Percentiles rank a stretch among this genome's conserved stretches.
Conservation (phyloP, 805 yeast genomes). For the Pichia cephalocereana region DNA sequence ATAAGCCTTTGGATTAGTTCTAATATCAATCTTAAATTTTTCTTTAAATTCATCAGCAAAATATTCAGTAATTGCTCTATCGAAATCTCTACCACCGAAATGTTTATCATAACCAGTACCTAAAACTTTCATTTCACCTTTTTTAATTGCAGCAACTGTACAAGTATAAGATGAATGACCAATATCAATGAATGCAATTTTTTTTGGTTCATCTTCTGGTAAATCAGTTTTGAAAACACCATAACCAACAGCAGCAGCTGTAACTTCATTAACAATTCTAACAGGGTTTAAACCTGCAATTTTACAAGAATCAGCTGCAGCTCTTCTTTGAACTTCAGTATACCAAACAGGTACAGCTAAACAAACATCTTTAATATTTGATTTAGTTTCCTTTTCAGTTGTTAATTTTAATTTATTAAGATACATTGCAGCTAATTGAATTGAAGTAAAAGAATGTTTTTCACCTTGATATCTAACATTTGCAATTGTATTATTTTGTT, state of each 20-base stretch:
- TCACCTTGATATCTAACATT: constrained; percentile 80
- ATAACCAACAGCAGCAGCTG: constrained; percentile 98
- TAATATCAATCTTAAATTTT: constrained; percentile 90
- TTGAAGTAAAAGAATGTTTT: constrained; percentile 68
- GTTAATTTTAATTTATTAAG: constrained; percentile 81
- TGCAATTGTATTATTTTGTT: constrained; percentile 71
- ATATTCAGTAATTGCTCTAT: constrained; percentile 87
- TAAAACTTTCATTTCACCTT: constrained; percentile 89
- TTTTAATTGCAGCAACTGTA: constrained; percentile 81
- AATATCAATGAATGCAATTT: constrained; percentile 89
- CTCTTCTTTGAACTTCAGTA: constrained; percentile 94
- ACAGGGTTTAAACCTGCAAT: constrained; percentile 98
- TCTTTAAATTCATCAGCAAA: constrained; percentile 86
- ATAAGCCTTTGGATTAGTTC: constrained; percentile 89
- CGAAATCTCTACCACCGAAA: constrained; percentile 98
- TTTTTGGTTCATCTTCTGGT: constrained; percentile 88
- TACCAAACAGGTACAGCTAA: constrained; percentile 97
- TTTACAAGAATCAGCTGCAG: constrained; percentile 87
- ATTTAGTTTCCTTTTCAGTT: constrained; percentile 73
- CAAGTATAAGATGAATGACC: constrained; percentile 96
- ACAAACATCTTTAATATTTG: constrained; percentile 76
- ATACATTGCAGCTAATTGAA: constrained; percentile 93
- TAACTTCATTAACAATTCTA: constrained; percentile 92
- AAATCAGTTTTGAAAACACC: constrained; percentile 97
- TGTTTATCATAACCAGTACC: constrained; percentile 91